phyloP scores from a whole-genome alignment of 1,284 basidiomycete species.

The Moesziomyces globuligerus region DNA sequence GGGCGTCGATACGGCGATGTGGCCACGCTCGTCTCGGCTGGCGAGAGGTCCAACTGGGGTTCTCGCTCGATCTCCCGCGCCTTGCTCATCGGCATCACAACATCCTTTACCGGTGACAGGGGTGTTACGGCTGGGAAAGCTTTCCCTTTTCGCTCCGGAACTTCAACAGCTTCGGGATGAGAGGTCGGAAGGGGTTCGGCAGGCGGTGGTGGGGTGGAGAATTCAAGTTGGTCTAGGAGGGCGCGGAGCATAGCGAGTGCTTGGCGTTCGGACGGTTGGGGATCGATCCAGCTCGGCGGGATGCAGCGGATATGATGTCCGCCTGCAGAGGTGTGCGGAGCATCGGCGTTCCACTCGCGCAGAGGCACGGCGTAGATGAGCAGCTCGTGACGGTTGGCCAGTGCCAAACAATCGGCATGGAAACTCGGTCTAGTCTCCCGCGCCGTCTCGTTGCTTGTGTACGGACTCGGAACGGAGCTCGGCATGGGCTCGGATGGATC shows the following conservation, averaged over 20 bases:
- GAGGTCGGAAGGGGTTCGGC: background rate
- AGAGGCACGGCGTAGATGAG: conserved; percentile 16
- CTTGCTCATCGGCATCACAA: too few species aligned
- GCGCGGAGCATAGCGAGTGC: conserved; percentile 6
- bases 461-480: too few species aligned
- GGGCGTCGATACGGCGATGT: conserved; percentile 5
- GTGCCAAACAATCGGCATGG: conserved; percentile 7
- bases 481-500: too few species aligned
- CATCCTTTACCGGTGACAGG: too few species aligned
- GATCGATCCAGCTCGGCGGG: conserved; percentile 11
- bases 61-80: too few species aligned
- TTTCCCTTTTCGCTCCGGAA: too few species aligned
- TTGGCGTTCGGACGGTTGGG: conserved; percentile 7
- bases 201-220: background rate
- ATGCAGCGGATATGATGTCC: conserved; percentile 1
- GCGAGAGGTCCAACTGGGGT: too few species aligned
- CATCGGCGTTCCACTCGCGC: conserved; percentile 10
- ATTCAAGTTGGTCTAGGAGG: conserved; percentile 1
- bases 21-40: too few species aligned
- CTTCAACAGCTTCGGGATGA: too few species aligned
- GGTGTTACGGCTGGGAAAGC: too few species aligned
- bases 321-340: background rate
- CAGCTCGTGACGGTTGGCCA: conserved; percentile 20
- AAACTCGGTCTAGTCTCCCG: background rate
- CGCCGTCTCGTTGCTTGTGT: background rate